Conservation (phyloP, 1,284 basidiomycete species). For the Fomitiporia mediterranea region DNA sequence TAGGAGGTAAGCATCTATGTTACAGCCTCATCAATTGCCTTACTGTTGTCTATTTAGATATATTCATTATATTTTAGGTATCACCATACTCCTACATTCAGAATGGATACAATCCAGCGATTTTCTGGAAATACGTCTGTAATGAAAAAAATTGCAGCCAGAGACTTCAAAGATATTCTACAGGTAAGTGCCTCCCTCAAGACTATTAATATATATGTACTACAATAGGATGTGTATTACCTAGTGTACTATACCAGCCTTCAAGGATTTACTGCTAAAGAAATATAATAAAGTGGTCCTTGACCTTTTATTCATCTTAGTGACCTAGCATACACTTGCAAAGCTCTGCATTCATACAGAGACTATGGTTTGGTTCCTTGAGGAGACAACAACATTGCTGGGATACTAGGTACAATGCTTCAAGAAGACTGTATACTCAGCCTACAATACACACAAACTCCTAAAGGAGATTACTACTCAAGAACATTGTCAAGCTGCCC, state of each 20-base stretch:
- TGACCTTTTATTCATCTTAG: constrained; percentile 27
- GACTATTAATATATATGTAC: constrained; percentile 14
- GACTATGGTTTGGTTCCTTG: constrained; percentile 25
- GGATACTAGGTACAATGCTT: constrained; percentile 30
- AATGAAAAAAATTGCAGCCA: constrained; percentile 30
- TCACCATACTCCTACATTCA: too few relatives aligned
- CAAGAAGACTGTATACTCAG: constrained; percentile 15
- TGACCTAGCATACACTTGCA: constrained; percentile 32
- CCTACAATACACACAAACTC: constrained; percentile 27
- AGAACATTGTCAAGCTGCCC: not conserved
- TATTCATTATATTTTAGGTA: too few relatives aligned
- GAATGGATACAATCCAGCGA: constrained; percentile 26
- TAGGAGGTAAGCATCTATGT: too few relatives aligned
- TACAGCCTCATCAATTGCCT: too few relatives aligned
- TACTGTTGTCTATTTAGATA: too few relatives aligned
- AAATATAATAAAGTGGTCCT: constrained; percentile 27
- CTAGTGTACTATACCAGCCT: constrained; percentile 31
- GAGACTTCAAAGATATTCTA: constrained; percentile 35
- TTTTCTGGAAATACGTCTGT: constrained; percentile 27
- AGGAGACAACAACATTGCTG: constrained; percentile 23
- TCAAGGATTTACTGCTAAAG: constrained; percentile 31
- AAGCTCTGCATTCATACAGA: constrained; percentile 33
- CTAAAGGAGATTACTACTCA: not conserved
- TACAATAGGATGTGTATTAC: too few relatives aligned
- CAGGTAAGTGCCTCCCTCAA: constrained; percentile 27